Evolutionary conservation across 2,329 filamentous ascomycete species (phyloP).

Genomic region (Cladosporium sp.): DNA sequence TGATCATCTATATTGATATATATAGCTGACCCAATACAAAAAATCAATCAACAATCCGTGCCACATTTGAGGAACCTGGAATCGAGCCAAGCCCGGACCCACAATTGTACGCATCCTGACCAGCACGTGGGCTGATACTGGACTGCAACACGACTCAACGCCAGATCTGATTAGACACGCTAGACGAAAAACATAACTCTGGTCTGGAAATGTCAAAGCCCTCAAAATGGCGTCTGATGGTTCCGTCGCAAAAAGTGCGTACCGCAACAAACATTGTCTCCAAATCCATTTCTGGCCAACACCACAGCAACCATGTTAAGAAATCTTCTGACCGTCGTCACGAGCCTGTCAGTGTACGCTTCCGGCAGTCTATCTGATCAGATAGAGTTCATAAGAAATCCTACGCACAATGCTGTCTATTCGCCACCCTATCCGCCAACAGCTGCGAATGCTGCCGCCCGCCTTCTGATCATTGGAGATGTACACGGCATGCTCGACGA

Average conservation of each 20-base stretch:
- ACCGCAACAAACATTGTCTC: neutral
- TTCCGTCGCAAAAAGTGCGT: neutral
- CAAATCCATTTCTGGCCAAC: neutral
- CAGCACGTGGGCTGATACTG: neutral
- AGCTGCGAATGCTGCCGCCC: neutral
- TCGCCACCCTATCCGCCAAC: conserved; percentile 7
- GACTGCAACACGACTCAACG: neutral
- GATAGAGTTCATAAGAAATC: conserved; percentile 11
- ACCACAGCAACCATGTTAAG: neutral
- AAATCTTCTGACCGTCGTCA: conserved; percentile 4
- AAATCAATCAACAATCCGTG: neutral
- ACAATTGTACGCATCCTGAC: neutral
- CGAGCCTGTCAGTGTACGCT: neutral
- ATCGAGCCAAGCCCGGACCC: neutral
- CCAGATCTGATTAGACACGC: neutral
- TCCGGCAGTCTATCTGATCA: neutral
- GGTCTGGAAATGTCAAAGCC: neutral
- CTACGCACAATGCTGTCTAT: neutral
- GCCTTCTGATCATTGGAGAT: conserved; percentile 15
- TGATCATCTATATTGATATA: no score
- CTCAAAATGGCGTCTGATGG: neutral
- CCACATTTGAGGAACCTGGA: neutral
- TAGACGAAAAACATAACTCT: neutral
- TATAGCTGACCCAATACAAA: no score
- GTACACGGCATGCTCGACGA: conserved; percentile 15